A percentile compares a stretch with the other conserved stretches of the same genome.
These are phyloP conservation scores for Neophaeococcomyces aloes DNA, from an alignment of 2,329 filamentous ascomycete species.

Conservation along the genomic window DNA sequence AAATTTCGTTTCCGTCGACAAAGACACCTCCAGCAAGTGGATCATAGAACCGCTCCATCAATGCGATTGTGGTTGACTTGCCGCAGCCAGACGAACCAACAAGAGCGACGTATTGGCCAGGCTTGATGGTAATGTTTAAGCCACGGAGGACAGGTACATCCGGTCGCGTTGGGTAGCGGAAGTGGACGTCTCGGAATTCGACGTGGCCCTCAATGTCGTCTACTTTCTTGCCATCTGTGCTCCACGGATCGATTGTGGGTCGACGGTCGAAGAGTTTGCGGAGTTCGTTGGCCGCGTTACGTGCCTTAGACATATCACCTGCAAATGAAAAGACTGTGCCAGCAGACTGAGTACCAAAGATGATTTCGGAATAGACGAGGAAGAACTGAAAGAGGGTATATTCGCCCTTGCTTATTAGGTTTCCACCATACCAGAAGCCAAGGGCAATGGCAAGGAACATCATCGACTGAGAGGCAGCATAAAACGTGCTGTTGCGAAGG, in stretches of 20 bases:
- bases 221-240: slow-evolving; percentile 53
- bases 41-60: slow-evolving; percentile 92
- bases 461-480: slow-evolving; percentile 73
- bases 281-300: slow-evolving; percentile 68
- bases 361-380: slow-evolving; percentile 73
- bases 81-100: slow-evolving; percentile 93
- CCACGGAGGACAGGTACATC: slow-evolving; percentile 88
- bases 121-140: slow-evolving; percentile 48
- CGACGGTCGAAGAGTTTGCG: slow-evolving; percentile 75
- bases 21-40: slow-evolving; percentile 68
- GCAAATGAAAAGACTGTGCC: slow-evolving; percentile 83
- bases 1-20: slow-evolving; percentile 75
- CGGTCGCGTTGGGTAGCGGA: slow-evolving; percentile 82
- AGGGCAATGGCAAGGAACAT: slow-evolving; percentile 76
- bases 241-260: slow-evolving; percentile 76
- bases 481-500: slow-evolving; percentile 64
- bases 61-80: slow-evolving; percentile 84
- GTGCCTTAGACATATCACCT: slow-evolving; percentile 87
- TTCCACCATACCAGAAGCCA: slow-evolving; percentile 87
- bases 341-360: slow-evolving; percentile 86
- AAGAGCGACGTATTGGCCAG: slow-evolving; percentile 52
- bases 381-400: slow-evolving; percentile 83
- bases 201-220: slow-evolving; percentile 61
- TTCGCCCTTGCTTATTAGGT: slow-evolving; percentile 58
- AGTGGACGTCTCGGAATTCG: slow-evolving; percentile 87